phyloP scores from a whole-genome alignment of 192 early-diverging fungal species.

The Gryganskiella cystojenkinii region DNA sequence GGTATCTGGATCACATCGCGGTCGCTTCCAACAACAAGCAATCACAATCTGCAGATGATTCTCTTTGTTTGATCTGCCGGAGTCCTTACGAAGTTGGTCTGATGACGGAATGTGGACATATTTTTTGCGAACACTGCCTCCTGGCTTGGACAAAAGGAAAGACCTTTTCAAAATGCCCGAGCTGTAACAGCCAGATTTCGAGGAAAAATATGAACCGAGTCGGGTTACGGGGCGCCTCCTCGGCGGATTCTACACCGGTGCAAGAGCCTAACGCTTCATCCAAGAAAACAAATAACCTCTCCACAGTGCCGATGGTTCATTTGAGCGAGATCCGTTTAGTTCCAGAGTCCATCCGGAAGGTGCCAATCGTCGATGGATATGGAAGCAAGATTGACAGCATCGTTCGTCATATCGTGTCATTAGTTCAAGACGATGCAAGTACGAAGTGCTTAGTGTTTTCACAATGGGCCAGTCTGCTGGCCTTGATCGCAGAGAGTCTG shows the following conservation, averaged over 20 bases:
- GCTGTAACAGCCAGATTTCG: constrained; percentile 34
- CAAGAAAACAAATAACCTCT: neutral
- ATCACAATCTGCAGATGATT: constrained; percentile 12
- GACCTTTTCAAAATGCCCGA: constrained; percentile 27
- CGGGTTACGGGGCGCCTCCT: neutral
- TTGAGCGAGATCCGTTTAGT: constrained; percentile 6
- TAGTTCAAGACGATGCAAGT: constrained; percentile 25
- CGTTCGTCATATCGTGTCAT: constrained; percentile 52
- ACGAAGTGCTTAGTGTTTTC: constrained; percentile 58
- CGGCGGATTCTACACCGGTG: neutral
- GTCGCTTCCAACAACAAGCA: neutral
- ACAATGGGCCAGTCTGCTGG: constrained; percentile 53
- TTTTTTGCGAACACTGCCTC: constrained; percentile 49
- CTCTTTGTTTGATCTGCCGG: constrained; percentile 47
- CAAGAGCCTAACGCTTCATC: neutral
- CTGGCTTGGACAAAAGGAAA: constrained; percentile 45
- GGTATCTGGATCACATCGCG: constrained; percentile 45
- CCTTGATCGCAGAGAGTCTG: constrained; percentile 36
- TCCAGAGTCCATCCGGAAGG: constrained; percentile 19
- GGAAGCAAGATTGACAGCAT: constrained; percentile 57
- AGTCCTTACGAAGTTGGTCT: constrained; percentile 31
- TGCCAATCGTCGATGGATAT: constrained; percentile 23
- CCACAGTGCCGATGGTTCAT: neutral
- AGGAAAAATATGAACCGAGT: constrained; percentile 16
- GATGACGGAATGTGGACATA: constrained; percentile 48